Evolutionary conservation across 2,329 filamentous ascomycete genomes (phyloP), one percentile per base, ranked within the genome.

Genomic region (Pseudonectria foliicola): DNA sequence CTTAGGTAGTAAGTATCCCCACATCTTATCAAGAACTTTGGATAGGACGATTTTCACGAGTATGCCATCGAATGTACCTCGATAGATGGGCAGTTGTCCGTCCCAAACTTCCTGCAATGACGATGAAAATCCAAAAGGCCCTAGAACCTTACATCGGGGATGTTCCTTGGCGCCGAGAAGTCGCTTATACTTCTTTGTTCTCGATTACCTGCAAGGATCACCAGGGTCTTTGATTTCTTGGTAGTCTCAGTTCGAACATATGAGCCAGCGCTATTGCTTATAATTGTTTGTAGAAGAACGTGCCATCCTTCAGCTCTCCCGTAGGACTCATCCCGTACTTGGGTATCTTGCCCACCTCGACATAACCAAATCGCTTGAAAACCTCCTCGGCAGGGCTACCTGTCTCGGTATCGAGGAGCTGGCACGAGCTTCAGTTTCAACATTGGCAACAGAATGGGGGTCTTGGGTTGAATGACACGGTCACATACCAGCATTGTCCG

Each of bases 231-330:
- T 21, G 18, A 8, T 21, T 21, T 8, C 18, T 13, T 13, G 29
- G 35, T 35, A 13, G 26, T 27, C 48, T 57, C 51, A 33, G 53
- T 56, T 4, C 49, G 55, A 35, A 45, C 10, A 27, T 14, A 29
- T 13, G n/a, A 31, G 16, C 12, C 29, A 8, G 7, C 6, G n/a
- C 15, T 29, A 18, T 29, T 7, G 31, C 12, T 10, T 43, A 39
- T 25, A 80, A 57, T 38, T 74, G 65, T 56, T 79, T 80, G 55
- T 77, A 80, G 46, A 77, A 75, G 45, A 77, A 74, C 1, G 68
- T 66, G 34, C 67, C 69, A 41, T 70, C 68, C 43, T 64, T 67
- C 35, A 72, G 53, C 29, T 63, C 65, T 16, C 70, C 66, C 10
- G 61, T 61, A 13, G 70, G 71, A 44, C 62, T 70, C 36, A 70